Evolutionary conservation across 2,329 filamentous ascomycete species (phyloP), one percentile per base, ranked within the genome.

Genomic region (Fusarium sp.): DNA sequence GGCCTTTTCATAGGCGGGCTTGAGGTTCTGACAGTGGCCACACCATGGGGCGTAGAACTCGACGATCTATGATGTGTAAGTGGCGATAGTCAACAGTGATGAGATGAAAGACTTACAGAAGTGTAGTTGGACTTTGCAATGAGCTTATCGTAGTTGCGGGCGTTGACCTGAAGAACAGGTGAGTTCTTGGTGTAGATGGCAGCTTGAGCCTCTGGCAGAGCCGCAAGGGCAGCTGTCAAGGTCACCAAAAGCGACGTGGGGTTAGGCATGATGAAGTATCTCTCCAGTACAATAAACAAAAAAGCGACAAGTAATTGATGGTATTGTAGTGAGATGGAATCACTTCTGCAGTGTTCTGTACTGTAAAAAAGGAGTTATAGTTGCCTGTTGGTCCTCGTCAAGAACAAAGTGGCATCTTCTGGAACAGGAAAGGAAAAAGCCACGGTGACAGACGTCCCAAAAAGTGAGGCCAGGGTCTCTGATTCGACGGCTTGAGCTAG

Each of bases 11-110:
- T 96, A 99, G 48, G 94, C 93, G 7, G 95, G 95, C 84, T 98
- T 95, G 78, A 99, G 92, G 83, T 93, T 98, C 84, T 97, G 89
- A 85, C 96, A 99, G 84, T 98, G 96, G 45, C 95, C 96, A 79
- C 96, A 98, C 95, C 95, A 98, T 29, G 95, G 95, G 14, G 95
- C 95, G 79, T 97, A 98, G 87, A 98, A 98, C 83, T 95, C 94
- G 80, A 90, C 84, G 49, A 90, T 87, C 87, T 91, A 73, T 12
- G 9, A 41, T 16, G n/a, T 57, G 41, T 54, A 63, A 63, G 54
- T 58, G 60, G 48, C 3, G 31, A 58, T n/a, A 27, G 7, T 19
- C 9, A 12, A 15, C 7, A 4, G 27, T 33, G 23, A 33, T 19
- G 31, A 25, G 42, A 25, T n/a, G 19, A 16, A 23, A 39, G 37